Base-by-base conservation (phyloP, 164 flowering plant genomes). In the Liquidambar formosana region DNA sequence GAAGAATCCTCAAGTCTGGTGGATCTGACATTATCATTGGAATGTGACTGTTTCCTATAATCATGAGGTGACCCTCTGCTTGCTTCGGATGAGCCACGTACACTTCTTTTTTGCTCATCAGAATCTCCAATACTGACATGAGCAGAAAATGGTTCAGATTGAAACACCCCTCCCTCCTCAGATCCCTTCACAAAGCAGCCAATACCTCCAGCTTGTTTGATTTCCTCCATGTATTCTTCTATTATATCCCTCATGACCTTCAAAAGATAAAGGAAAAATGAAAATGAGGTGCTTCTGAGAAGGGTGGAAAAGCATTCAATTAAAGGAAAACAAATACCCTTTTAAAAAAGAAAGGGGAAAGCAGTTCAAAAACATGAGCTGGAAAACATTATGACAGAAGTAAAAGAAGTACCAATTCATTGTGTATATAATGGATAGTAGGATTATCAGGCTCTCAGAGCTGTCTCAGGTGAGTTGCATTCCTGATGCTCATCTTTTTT, bases 161-260 rank as follows among this genome's bases (percentile, higher is more conserved):
- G 61, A 23, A 64, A 23, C 44, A 22, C 9, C 18, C 56, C 72
- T 60, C 47, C 71, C 26, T 74, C 85, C 63, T 77, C 78, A 63
- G 80, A 54, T 46, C 79, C 89, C 66, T 86, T 85, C 38, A 70
- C 78, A 47, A 77, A 76, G 76, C 86, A 80, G 25, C 94, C 90
- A 71, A 88, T 86, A 10, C 91, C 93, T 66, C 90, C 92, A 61
- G 94, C 89, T 60, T 76, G 77, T 77, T 78, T 86, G 64, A 93
- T 88, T 80, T 88, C 92, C 71, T 91, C 97, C 92, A 89, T 95
- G 77, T 87, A 89, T 47, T 88, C 94, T 62, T 89, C 92, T 54
- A 95, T 95, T 71, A 95, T 89, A 69, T 88, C 89, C 67, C 92
- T 84, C 78, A 80, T 80, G 52, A 94, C 96, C 98, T 94, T 66